Evolutionary conservation across 768 basidiomycete species (phyloP), one percentile per base, ranked within the genome.

Genomic region (Thelephora aurantiotincta): DNA sequence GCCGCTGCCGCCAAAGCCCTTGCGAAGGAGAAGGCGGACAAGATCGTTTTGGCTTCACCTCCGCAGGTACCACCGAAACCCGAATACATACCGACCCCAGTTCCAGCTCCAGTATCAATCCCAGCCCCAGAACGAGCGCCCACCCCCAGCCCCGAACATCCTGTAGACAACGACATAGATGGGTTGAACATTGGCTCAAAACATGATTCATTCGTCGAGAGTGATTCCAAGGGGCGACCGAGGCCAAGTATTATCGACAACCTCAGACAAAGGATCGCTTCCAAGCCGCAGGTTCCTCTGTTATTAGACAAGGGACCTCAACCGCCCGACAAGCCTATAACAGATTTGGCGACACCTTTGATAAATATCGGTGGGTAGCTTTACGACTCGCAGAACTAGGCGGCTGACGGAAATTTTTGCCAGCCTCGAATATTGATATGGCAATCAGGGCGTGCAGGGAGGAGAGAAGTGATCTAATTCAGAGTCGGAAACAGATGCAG

Each of bases 401-500:
- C 26, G 9, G 9, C 26, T 30, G 26, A 30, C 26, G 26, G 26
- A 9, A 9, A 30, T 30, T 30, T 30, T 50, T 48, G 49, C 34
- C 55, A 71, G 79, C 72, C 14, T 69, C 72, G 5, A 86, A 84
- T 49, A 81, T 83, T 43, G 72, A 80, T 26, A 72, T 78, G 67
- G 84, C 84, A 9, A 71, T 86, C 52, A 74, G 68, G 46, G 83
- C 82, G 1, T 91, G 87, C 55, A 71, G 73, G 43, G 72, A 75
- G 4, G 87, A 91, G 62, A 73, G 72, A 19, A 69, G 71, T 5
- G 70, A 75, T 45, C 55, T 83, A 13, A 57, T 91, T 9, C 69
- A 68, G 44, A 86, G 83, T 57, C 65, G 76, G 42, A 69, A 80
- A 57, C 68, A 76, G 36, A 82, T 88, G 80, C 74, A 75, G 50